Percentiles rank a stretch among this genome's conserved stretches.
phyloP scores from a whole-genome alignment of 345 rosid species.

The Cochlearia excelsa region DNA sequence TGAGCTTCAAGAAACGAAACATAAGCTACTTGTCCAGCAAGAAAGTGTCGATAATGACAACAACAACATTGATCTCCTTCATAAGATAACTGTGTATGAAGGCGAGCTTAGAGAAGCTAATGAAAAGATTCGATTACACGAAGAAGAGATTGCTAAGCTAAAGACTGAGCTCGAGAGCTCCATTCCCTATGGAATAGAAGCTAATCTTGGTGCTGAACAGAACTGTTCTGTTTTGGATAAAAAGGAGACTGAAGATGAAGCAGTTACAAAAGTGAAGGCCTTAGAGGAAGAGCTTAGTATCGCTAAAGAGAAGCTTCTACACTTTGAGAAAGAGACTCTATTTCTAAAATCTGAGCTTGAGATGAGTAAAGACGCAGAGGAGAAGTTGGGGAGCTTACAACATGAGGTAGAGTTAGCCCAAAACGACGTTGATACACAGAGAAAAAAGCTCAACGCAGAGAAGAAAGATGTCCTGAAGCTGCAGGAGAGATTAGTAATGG shows the following conservation, averaged over 20 bases:
- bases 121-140: slow-evolving; percentile 44
- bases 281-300: slow-evolving; percentile 49
- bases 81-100: slow-evolving; percentile 43
- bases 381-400: slow-evolving; percentile 39
- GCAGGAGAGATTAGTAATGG: slow-evolving; percentile 50
- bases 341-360: slow-evolving; percentile 50
- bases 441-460: slow-evolving; percentile 50
- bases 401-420: slow-evolving; percentile 49
- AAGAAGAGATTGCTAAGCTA: slow-evolving; percentile 52
- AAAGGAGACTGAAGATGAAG: slow-evolving; percentile 29
- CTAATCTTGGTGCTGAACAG: slow-evolving; percentile 15
- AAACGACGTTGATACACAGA: slow-evolving; percentile 46
- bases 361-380: slow-evolving; percentile 26
- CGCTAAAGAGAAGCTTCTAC: slow-evolving; percentile 49
- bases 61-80: slow-evolving; percentile 37
- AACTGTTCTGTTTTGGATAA: slow-evolving; percentile 28
- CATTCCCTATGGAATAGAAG: slow-evolving; percentile 23
- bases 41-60: slow-evolving; percentile 37
- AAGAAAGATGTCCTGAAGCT: slow-evolving; percentile 55
- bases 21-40: slow-evolving; percentile 47
- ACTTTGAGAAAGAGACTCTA: slow-evolving; percentile 47
- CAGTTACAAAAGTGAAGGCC: slow-evolving; percentile 20
- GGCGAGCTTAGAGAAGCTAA: slow-evolving; percentile 53
- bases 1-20: slow-evolving; percentile 52
- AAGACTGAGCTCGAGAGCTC: slow-evolving; percentile 53